A percentile compares a stretch with the other conserved stretches of the same genome.
phyloP scores from a whole-genome alignment of 176 grass and related monocot genomes.

The Ananas comosus region DNA sequence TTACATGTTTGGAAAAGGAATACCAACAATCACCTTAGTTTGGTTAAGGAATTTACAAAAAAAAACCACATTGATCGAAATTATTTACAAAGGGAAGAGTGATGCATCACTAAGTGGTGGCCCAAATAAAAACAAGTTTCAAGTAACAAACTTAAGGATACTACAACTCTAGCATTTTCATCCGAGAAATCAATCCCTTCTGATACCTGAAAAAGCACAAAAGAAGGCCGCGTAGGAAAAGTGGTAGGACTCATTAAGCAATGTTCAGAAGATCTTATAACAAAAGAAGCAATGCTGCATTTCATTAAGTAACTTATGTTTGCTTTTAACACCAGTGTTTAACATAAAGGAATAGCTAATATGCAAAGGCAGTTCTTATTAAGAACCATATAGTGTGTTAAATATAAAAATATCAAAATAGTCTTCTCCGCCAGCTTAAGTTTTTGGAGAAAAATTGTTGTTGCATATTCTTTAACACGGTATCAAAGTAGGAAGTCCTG shows the following conservation, averaged over 20 bases:
- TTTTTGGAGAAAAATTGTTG: too few species aligned
- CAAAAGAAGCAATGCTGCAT: too few species aligned
- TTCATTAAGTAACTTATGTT: too few species aligned
- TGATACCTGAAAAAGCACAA: conserved; percentile 59
- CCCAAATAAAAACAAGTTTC: neutral
- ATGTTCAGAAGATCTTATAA: neutral
- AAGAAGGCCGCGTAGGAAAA: neutral
- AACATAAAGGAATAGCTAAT: too few species aligned
- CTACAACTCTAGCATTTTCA: conserved; percentile 94
- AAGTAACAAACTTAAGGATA: conserved; percentile 50
- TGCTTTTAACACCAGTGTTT: too few species aligned
- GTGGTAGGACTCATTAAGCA: neutral
- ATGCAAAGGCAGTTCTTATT: too few species aligned
- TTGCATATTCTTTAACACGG: too few species aligned
- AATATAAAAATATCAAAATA: too few species aligned
- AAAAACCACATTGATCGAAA: neutral
- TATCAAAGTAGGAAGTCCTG: too few species aligned
- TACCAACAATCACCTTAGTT: conserved; percentile 88
- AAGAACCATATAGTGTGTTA: too few species aligned
- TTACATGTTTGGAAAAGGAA: conserved; percentile 98
- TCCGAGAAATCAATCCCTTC: conserved; percentile 97
- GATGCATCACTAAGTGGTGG: neutral
- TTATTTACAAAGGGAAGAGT: neutral
- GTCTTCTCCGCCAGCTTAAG: too few species aligned
- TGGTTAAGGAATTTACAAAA: conserved; percentile 52